A percentile compares a stretch with the other conserved stretches of the same genome.
These are phyloP conservation scores for Tardiomyces depauwii DNA, from an alignment of 1,139 yeast genomes.

Conservation along the genomic window DNA sequence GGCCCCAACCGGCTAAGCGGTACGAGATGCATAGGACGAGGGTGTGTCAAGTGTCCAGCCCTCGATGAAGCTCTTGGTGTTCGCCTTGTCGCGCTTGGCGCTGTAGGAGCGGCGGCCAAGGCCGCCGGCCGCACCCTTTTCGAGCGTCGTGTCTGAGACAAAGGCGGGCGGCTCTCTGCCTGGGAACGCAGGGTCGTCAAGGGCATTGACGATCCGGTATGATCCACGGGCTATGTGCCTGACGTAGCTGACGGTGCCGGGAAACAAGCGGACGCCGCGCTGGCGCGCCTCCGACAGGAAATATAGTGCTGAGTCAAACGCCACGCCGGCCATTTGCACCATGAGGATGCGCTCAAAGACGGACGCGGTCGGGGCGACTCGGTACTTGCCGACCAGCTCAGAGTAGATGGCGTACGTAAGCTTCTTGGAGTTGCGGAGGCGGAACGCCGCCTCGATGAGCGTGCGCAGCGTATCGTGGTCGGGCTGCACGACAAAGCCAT, in stretches of 20 bases:
- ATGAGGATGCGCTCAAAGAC: constrained; percentile 17
- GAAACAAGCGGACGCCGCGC: constrained; percentile 8
- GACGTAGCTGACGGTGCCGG: constrained; percentile 1
- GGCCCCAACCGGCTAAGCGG: not conserved
- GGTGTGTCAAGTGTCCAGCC: not conserved
- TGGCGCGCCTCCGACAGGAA: constrained; percentile 18
- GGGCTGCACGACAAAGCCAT: constrained; percentile 8
- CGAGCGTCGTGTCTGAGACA: constrained; percentile 5
- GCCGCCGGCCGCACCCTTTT: constrained; percentile 5
- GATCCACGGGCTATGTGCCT: constrained; percentile 11
- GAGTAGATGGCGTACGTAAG: constrained; percentile 17
- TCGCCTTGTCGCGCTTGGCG: constrained; percentile 3
- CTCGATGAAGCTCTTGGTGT: constrained; percentile 6
- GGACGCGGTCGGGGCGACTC: constrained; percentile 11
- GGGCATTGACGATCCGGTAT: constrained; percentile 5
- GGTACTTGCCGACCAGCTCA: constrained; percentile 9
- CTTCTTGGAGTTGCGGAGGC: constrained; percentile 21
- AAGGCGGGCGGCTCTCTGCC: constrained; percentile 4
- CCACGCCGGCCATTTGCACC: constrained; percentile 18
- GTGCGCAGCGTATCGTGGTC: constrained; percentile 16
- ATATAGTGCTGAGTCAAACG: constrained; percentile 12
- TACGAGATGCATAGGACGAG: not conserved
- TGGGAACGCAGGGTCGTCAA: constrained; percentile 6
- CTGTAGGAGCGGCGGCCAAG: constrained; percentile 7
- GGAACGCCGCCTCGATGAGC: constrained; percentile 17